phyloP scores from a whole-genome alignment of 148 eudicot species.

The Rhododendron griersonianum region DNA sequence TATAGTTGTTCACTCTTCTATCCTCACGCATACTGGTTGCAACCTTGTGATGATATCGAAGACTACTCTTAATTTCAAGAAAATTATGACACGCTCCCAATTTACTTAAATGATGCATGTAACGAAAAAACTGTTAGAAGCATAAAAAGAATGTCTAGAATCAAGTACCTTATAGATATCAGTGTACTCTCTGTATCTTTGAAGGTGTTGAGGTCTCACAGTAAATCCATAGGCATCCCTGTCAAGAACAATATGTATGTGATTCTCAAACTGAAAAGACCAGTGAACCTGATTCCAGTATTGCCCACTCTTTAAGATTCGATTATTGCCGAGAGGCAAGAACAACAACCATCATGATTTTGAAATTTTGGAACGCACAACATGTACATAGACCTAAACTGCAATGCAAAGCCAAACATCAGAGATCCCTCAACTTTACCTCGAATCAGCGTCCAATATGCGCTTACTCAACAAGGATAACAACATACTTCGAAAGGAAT shows the following conservation, averaged over 20 bases:
- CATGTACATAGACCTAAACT: background rate
- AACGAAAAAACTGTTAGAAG: background rate
- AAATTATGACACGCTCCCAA: background rate
- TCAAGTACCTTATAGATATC: conserved; percentile 58
- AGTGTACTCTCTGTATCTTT: conserved; percentile 65
- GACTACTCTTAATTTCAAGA: background rate
- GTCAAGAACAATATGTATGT: conserved; percentile 14
- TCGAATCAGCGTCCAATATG: conserved; percentile 74
- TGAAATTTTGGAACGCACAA: no score
- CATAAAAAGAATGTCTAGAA: background rate
- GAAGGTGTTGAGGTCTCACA: conserved; percentile 83
- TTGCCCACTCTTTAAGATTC: background rate
- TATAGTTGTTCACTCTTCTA: background rate
- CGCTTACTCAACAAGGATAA: conserved; percentile 92
- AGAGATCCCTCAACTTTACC: conserved; percentile 35
- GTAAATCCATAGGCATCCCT: conserved; percentile 95
- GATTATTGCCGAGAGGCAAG: background rate
- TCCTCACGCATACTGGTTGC: background rate
- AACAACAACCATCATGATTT: background rate
- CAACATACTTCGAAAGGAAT: conserved; percentile 65
- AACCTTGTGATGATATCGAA: background rate
- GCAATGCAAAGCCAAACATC: conserved; percentile 2
- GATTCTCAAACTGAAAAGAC: conserved; percentile 3
- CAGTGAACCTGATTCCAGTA: background rate
- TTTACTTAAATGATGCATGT: no score